Evolutionary conservation across 257 asterid species (phyloP), one percentile per base, ranked within the genome.

Genomic region (Penstemon eatonii): DNA sequence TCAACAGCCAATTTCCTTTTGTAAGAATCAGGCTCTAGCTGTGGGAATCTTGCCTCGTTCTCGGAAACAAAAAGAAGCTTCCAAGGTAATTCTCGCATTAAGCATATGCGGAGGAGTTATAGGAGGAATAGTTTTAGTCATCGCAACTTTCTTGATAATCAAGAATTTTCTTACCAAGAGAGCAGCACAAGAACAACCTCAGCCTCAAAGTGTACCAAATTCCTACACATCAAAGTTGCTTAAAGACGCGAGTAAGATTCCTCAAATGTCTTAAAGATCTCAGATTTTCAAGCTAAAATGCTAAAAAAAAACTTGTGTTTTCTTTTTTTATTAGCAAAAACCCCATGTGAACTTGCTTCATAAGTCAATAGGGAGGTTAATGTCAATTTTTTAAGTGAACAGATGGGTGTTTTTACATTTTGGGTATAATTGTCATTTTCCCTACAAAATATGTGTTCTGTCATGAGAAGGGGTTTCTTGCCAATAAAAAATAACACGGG

Each of bases 21-120:
- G 98, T 57, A 84, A 76, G 77, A 90, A 86, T 13, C 85, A 75
- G 73, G 97, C 97, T 66, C 67, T 90, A 57, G 97, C 97, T 38
- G 98, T 90, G 59, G 98, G 96, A 18, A 82, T 82, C 68, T 41
- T 86, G 38, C 95, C 98, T 56, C 87, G 50, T 73, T 75, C 78
- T 38, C 75, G 65, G 52, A 79, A 81, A 68, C 71, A 45, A 63
- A 90, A 78, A 42, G 66, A 36, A 71, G 71, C 76, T 69, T 76
- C 83, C n/a, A 85, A 68, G 56, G 58, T 69, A 37, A 46, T 79
- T 65, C 79, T 88, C 71, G 87, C 79, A 38, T 74, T 81, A 67
- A 80, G 88, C 79, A 76, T 86, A 70, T 71, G 72, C 3, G 89
- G 87, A 5, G 83, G 93, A 66, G 73, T 83, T 60, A 49, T 79